Evolutionary conservation across 179 eudicot genomes (phyloP), one percentile per base, ranked within the genome.

Genomic region (Nepenthes alata): DNA sequence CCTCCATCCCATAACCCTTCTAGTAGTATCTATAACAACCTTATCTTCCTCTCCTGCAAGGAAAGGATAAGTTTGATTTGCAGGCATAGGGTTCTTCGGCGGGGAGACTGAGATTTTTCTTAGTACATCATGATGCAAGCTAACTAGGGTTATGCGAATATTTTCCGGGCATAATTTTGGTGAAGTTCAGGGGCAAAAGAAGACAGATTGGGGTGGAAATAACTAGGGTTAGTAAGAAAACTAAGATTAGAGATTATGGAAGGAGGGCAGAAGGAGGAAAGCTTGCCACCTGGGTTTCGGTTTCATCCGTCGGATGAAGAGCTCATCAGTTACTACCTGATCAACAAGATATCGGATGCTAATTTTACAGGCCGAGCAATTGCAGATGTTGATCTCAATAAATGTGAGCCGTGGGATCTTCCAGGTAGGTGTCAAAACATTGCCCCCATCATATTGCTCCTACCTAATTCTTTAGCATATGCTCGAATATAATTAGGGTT

Each of bases 381-480:
- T 0, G 73, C 70, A 5, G 84, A 79, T 44, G 87, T 77, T 53
- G 86, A 79, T 70, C 83, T 79, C 48, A 79, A 79, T 65, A 79
- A 79, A 65, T 80, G 73, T 15, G 86, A 82, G 64, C 86, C 83
- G 12, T 82, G 86, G 86, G 83, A 82, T 70, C 82, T 79, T 65
- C 84, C 87, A 60, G 75, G 79, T 75, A 70, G 13, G 44, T 66
- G 39, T 25, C 25, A 25, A 25, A 25, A 25, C 25, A 25, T 25
- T 25, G 1, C 0, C 25, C 25, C 25, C 25, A 25, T 25, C 25
- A 25, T 25, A 0, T 25, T 25, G 25, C 25, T 25, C 25, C 25
- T 25, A 25, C 1, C 25, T 25, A 25, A 25, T 25, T 25, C 25
- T 25, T 25, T 25, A 25, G 25, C 25, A 25, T 25, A 25, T 25